Base-by-base conservation (phyloP, 2,329 filamentous ascomycete genomes). In the Stagonosporopsis tanaceti region DNA sequence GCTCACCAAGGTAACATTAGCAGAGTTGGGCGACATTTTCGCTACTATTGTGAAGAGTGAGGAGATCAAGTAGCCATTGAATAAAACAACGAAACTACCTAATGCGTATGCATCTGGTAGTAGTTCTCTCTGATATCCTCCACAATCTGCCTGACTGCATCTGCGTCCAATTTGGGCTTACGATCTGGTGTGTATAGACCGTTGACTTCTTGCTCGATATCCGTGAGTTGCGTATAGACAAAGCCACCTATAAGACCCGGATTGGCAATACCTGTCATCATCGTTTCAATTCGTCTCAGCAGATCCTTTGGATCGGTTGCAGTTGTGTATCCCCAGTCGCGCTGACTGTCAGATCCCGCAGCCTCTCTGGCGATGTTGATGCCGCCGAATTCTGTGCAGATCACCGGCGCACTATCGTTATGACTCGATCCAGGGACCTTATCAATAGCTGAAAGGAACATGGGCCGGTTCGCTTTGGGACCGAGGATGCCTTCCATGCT, bases 181-280 rank as follows among this genome's bases (percentile, higher is more conserved):
- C 88, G 80, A 59, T 89, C 83, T 61, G 84, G 88, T 0, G 86
- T 84, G 63, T 89, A 89, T 24, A 90, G 66, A 0, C 87, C 88
- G 63, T 90, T 90, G 34, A 86, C 85, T 67, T 90, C 88, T 65
- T 90, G 87, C 72, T 90, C 87, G 48, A 90, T 87, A 66, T 81
- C 79, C 30, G 77, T 77, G 80, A 89, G 67, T 60, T 90, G 87
- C 2, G 88, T 90, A 65, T 87, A 90, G 0, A 89, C 87, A 67
- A 89, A 82, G 0, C 86, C 86, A 64, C 84, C 87, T 41, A 84
- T 81, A 64, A 84, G 79, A 0, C 87, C 86, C 0, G 80, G 81
- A 22, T 82, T 73, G 0, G 86, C 82, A 15, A 89, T 82, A 0
- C 80, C 87, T 71, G 81, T 82, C 12, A 88, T 80, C 56, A 90